Conservation (phyloP, 2,329 filamentous ascomycete genomes). For the Ophiocordyceps camponoti-rufipedis region DNA sequence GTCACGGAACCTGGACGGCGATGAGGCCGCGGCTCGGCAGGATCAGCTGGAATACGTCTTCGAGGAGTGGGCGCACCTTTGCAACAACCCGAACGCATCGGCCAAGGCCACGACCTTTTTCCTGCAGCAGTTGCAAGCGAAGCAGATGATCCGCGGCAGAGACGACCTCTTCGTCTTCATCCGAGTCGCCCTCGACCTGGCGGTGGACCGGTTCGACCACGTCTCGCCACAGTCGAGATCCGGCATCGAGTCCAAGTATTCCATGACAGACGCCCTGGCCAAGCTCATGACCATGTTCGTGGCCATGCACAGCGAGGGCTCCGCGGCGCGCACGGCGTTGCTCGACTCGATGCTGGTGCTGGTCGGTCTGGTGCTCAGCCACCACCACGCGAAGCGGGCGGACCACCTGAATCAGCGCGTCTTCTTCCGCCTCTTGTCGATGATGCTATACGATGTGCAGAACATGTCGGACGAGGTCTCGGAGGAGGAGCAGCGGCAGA, state of each 20-base stretch:
- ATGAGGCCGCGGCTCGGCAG: conserved; percentile 36
- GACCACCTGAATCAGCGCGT: conserved; percentile 75
- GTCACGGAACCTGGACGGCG: conserved; percentile 28
- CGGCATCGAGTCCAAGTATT: conserved; percentile 31
- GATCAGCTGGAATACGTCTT: conserved; percentile 92
- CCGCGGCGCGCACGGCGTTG: conserved; percentile 48
- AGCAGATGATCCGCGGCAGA: conserved; percentile 51
- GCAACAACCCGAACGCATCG: conserved; percentile 56
- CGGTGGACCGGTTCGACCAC: conserved; percentile 61
- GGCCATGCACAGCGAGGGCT: conserved; percentile 47
- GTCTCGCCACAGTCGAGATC: conserved; percentile 39
- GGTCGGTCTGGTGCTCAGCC: conserved; percentile 64
- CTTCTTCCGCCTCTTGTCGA: conserved; percentile 78
- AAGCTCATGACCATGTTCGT: conserved; percentile 64
- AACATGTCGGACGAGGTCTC: conserved; percentile 36
- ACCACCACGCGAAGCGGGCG: conserved; percentile 64
- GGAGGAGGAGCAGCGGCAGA: conserved; percentile 44
- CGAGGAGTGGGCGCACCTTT: conserved; percentile 81
- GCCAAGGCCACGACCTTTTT: conserved; percentile 59
- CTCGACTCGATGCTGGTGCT: conserved; percentile 63
- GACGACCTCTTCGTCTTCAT: conserved; percentile 69
- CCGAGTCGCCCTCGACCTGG: conserved; percentile 62
- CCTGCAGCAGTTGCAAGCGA: conserved; percentile 64
- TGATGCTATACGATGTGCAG: conserved; percentile 60
- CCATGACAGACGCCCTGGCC: conserved; percentile 60